These are phyloP conservation scores for Globisporangium rhizosaccharum DNA, from an alignment of 352 stramenopile genomes.

Conservation along the genomic window DNA sequence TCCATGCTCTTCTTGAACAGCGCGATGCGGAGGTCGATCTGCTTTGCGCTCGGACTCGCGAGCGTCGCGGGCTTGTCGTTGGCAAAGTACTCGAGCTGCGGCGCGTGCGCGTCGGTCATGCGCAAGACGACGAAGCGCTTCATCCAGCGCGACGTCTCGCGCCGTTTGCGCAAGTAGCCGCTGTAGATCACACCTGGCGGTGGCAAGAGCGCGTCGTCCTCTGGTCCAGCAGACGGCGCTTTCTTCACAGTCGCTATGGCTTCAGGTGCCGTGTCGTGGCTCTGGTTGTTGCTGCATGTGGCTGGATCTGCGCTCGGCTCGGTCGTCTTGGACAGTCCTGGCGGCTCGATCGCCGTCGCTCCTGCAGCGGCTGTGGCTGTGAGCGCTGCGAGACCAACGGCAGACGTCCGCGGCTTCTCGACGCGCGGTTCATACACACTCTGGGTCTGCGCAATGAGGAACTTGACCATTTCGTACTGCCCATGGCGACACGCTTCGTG, in stretches of 20 bases:
- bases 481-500: conserved; percentile 59
- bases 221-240: neutral
- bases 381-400: no score
- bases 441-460: conserved; percentile 28
- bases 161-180: conserved; percentile 66
- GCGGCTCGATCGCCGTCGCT: neutral
- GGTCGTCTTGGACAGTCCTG: no score
- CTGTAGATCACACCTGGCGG: conserved; percentile 26
- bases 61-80: conserved; percentile 49
- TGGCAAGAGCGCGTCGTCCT: conserved; percentile 6
- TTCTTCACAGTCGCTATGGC: neutral
- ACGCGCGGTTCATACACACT: conserved; percentile 1
- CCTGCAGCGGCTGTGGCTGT: neutral
- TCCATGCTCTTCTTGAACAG: conserved; percentile 81
- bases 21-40: conserved; percentile 55
- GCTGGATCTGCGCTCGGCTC: no score
- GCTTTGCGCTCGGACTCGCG: conserved; percentile 31
- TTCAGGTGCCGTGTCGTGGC: neutral
- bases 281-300: conserved; percentile 10
- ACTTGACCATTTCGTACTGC: conserved; percentile 74
- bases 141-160: conserved; percentile 79
- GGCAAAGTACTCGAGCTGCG: conserved; percentile 63
- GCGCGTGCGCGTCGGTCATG: conserved; percentile 22
- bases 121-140: conserved; percentile 67
- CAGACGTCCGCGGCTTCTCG: neutral